These are phyloP conservation scores for Paspalum vaginatum DNA, from an alignment of 176 grass and related monocot genomes.

Conservation along the genomic window DNA sequence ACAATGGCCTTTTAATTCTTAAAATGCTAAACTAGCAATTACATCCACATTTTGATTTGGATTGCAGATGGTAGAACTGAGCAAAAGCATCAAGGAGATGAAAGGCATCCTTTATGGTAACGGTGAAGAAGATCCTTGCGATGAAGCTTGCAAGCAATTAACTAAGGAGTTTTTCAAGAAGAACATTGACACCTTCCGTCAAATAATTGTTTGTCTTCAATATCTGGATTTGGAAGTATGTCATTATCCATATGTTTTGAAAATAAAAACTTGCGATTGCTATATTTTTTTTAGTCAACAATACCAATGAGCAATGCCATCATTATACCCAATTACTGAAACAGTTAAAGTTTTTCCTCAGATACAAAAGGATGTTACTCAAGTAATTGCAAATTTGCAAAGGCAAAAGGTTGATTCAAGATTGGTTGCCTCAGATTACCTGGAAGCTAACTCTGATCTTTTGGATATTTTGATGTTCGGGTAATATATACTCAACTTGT, in stretches of 20 bases:
- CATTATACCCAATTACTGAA: background rate
- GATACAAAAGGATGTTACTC: slow-evolving; percentile 67
- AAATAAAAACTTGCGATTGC: background rate
- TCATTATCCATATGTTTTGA: background rate
- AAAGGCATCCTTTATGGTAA: slow-evolving; percentile 69
- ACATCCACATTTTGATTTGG: background rate
- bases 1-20: background rate
- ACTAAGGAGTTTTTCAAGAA: slow-evolving; percentile 70
- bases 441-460: slow-evolving; percentile 67
- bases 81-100: slow-evolving; percentile 51
- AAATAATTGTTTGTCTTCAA: slow-evolving; percentile 52
- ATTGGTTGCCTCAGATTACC: slow-evolving; percentile 62
- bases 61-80: slow-evolving; percentile 59
- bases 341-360: background rate
- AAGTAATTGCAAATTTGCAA: slow-evolving; percentile 67
- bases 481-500: slow-evolving; percentile 31
- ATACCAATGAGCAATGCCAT: background rate
- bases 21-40: background rate
- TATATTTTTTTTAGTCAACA: background rate
- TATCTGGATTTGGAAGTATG: slow-evolving; percentile 56
- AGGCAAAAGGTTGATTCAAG: slow-evolving; percentile 67
- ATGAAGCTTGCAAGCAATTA: slow-evolving; percentile 52
- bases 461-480: slow-evolving; percentile 55
- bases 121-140: slow-evolving; percentile 49
- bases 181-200: slow-evolving; percentile 36